phyloP scores from a whole-genome alignment of 805 yeast species.

The Candida koratica region DNA sequence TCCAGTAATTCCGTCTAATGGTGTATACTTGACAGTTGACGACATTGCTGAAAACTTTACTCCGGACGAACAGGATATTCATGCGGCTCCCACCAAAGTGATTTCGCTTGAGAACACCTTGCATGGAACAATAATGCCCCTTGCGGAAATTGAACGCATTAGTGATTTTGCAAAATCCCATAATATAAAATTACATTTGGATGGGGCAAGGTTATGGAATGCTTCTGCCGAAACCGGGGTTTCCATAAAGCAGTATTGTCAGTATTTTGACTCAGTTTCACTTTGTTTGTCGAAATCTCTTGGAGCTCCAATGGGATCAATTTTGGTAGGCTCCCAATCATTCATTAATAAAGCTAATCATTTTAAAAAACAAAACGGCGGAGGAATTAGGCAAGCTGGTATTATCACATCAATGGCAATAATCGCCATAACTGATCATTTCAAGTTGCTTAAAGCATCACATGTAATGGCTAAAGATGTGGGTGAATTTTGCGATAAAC shows the following conservation, averaged over 20 bases:
- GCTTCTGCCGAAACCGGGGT: conserved; percentile 76
- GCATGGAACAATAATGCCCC: conserved; percentile 77
- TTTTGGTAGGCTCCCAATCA: conserved; percentile 63
- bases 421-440: conserved; percentile 71
- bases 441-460: conserved; percentile 49
- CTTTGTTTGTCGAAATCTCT: conserved; percentile 84
- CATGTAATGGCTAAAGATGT: conserved; percentile 52
- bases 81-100: conserved; percentile 82
- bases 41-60: conserved; percentile 62
- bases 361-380: conserved; percentile 88
- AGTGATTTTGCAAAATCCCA: conserved; percentile 63
- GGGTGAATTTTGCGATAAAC: conserved; percentile 47
- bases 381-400: conserved; percentile 90
- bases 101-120: conserved; percentile 85
- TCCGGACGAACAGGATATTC: conserved; percentile 78
- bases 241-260: conserved; percentile 65
- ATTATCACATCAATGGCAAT: conserved; percentile 75
- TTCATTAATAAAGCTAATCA: conserved; percentile 72
- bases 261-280: conserved; percentile 81
- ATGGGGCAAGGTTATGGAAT: conserved; percentile 95
- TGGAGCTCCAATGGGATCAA: conserved; percentile 92
- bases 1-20: conserved; percentile 34
- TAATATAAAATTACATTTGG: conserved; percentile 68
- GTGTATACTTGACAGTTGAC: conserved; percentile 32
- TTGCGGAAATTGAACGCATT: conserved; percentile 71